Evolutionary conservation across 208 protist genomes (phyloP).

Genomic region (Leishmania amazonensis): DNA sequence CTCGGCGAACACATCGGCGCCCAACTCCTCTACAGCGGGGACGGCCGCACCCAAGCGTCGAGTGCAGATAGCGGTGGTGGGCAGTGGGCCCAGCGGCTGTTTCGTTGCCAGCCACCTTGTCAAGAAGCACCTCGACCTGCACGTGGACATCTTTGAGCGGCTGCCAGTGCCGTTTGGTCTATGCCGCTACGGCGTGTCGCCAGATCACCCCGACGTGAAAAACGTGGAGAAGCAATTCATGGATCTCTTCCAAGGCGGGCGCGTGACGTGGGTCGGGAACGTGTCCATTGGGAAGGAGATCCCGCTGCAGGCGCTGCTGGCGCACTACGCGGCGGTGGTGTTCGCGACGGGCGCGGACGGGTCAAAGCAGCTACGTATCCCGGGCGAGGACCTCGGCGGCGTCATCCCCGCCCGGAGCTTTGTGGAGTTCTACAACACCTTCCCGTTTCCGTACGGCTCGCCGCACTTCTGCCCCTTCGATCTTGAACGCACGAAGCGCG

Average conservation of each 20-base stretch:
- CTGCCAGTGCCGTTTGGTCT: slow-evolving; percentile 97
- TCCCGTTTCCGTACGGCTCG: slow-evolving; percentile 84
- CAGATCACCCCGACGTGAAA: slow-evolving; percentile 98
- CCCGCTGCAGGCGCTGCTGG: slow-evolving; percentile 64
- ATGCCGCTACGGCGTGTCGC: slow-evolving; percentile 97
- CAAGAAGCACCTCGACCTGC: slow-evolving; percentile 67
- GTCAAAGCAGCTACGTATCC: slow-evolving; percentile 71
- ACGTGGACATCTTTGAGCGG: slow-evolving; percentile 94
- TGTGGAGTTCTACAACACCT: slow-evolving; percentile 97
- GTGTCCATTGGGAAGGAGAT: slow-evolving; percentile 86
- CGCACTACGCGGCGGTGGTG: slow-evolving; percentile 93
- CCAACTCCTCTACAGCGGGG: not conserved
- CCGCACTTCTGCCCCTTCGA: slow-evolving; percentile 82
- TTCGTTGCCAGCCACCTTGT: slow-evolving; percentile 93
- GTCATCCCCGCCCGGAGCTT: slow-evolving; percentile 90
- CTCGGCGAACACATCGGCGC: not conserved
- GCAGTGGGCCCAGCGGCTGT: slow-evolving; percentile 95
- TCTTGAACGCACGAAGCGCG: slow-evolving; percentile 44
- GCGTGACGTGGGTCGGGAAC: slow-evolving; percentile 94
- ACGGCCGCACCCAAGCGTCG: slow-evolving; percentile 27
- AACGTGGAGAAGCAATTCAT: slow-evolving; percentile 93
- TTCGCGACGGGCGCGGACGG: slow-evolving; percentile 91
- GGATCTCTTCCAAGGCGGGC: slow-evolving; percentile 72
- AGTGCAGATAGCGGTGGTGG: slow-evolving; percentile 93
- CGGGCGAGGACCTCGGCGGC: slow-evolving; percentile 79